These are phyloP conservation scores for Sophora flavescens DNA, from an alignment of 306 rosid genomes.

Conservation along the genomic window DNA sequence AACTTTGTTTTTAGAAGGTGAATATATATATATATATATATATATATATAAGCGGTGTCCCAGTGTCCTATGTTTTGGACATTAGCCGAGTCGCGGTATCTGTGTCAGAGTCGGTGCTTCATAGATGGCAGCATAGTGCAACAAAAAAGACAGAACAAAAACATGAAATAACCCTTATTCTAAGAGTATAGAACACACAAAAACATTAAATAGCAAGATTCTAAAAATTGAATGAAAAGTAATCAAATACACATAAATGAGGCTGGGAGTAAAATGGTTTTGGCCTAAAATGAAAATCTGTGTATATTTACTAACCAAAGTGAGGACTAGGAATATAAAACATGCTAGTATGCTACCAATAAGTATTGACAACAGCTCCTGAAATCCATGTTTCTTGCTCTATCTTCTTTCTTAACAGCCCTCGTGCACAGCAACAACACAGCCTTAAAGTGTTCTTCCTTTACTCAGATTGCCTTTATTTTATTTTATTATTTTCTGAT, in stretches of 20 bases:
- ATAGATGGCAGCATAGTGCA: constrained; percentile 2
- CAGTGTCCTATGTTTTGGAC: too few species aligned
- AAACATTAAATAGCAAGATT: not conserved
- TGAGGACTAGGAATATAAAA: not conserved
- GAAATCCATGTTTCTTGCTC: too few species aligned
- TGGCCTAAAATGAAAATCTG: not conserved
- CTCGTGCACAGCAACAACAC: not conserved
- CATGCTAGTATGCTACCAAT: not conserved
- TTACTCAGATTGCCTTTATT: not conserved
- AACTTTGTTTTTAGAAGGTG: too few species aligned
- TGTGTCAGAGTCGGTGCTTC: too few species aligned
- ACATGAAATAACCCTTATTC: not conserved
- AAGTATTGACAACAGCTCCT: too few species aligned
- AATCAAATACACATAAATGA: not conserved
- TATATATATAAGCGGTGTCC: too few species aligned
- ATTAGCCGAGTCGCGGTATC: too few species aligned
- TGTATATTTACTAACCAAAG: not conserved
- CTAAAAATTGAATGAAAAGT: not conserved
- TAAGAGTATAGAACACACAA: not conserved
- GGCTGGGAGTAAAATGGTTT: not conserved
- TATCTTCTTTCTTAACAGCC: too few species aligned
- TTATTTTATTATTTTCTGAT: too few species aligned
- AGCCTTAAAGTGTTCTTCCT: not conserved
- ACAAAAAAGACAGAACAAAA: not conserved
- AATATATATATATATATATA: too few species aligned